phyloP scores from a whole-genome alignment of 2,329 filamentous ascomycete genomes.

The Aureobasidium pullulans region DNA sequence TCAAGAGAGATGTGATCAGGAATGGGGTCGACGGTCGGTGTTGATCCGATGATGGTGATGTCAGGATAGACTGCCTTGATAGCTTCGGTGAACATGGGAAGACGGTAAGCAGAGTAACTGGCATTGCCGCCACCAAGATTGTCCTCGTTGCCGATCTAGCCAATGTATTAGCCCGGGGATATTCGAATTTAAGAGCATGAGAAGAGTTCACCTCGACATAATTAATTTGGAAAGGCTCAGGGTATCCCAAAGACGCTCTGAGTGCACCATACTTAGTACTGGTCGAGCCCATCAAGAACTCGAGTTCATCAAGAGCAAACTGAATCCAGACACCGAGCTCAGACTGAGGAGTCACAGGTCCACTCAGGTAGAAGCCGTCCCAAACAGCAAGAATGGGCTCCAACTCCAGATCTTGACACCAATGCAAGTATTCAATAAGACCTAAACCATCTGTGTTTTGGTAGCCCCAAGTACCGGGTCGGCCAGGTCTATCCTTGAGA shows the following conservation, averaged over 20 bases:
- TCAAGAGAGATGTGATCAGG: conserved; percentile 21
- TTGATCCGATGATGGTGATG: conserved; percentile 49
- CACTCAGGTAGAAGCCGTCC: conserved; percentile 48
- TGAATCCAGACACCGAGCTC: conserved; percentile 51
- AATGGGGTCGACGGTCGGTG: conserved; percentile 23
- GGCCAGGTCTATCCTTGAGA: conserved; percentile 46
- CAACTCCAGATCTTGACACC: conserved; percentile 48
- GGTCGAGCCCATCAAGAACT: conserved; percentile 52
- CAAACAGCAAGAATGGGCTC: conserved; percentile 52
- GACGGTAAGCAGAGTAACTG: conserved; percentile 42
- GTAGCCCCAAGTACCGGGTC: conserved; percentile 51
- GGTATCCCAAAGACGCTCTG: conserved; percentile 53
- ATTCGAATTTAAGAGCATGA: neutral
- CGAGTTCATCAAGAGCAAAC: conserved; percentile 55
- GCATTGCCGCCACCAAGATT: conserved; percentile 43
- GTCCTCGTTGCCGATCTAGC: conserved; percentile 57
- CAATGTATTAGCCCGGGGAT: neutral
- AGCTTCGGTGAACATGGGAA: conserved; percentile 52
- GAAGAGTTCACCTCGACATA: conserved; percentile 45
- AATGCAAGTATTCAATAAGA: conserved; percentile 53
- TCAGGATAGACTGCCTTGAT: conserved; percentile 51
- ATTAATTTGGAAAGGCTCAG: conserved; percentile 52
- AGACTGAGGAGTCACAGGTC: conserved; percentile 39
- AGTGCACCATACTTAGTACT: conserved; percentile 50
- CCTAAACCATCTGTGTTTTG: conserved; percentile 57